Base-by-base conservation (phyloP, 1,284 basidiomycete species). In the Cutaneotrichosporon dermatis region DNA sequence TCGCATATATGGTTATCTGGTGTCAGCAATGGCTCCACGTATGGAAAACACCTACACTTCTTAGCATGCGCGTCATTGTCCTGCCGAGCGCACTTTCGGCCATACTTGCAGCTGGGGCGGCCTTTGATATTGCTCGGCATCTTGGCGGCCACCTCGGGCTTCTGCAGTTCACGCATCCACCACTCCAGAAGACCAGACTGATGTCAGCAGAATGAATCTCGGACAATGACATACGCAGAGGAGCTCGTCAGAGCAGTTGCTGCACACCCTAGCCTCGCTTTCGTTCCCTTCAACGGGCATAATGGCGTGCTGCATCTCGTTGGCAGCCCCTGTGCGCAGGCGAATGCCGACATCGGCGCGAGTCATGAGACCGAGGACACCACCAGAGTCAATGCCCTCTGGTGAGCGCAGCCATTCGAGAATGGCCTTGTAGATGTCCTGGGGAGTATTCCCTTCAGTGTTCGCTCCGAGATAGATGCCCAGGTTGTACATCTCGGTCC, bases 1-100 rank as follows among this genome's bases (percentile, higher is more conserved):
- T 65, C 42, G 54, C 65, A 67, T 40, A 67, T 63, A 61, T 67
- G 65, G 54, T 67, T 67, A 55, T 58, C 65, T 66, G 11, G 3
- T 16, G 46, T 58, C 39, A 65, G 52, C 33, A 8, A 37, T 1
- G 7, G 15, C 25, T 25, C 25, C 25, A 25, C 25, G 25, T 25
- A 25, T 25, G 25, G 25, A 25, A 25, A 25, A 25, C 25, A 52
- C 65, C 56, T 40, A 64, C 65, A 67, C 44, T 65, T 67, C 61
- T 59, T 63, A 7, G 61, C 56, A 25, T 67, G 65, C 8, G 13
- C 33, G 33, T 59, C 55, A 41, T 34, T 58, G 15, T 65, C 65
- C 55, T 67, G 65, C 3, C 55, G 43, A 1, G 45, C 48, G 50
- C 65, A 66, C 58, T 57, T 63, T 37, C 61, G 51, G 2, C 65